Evolutionary conservation across 306 rosid genomes (phyloP), one percentile per base, ranked within the genome.

Genomic region (Gillenia trifoliata): DNA sequence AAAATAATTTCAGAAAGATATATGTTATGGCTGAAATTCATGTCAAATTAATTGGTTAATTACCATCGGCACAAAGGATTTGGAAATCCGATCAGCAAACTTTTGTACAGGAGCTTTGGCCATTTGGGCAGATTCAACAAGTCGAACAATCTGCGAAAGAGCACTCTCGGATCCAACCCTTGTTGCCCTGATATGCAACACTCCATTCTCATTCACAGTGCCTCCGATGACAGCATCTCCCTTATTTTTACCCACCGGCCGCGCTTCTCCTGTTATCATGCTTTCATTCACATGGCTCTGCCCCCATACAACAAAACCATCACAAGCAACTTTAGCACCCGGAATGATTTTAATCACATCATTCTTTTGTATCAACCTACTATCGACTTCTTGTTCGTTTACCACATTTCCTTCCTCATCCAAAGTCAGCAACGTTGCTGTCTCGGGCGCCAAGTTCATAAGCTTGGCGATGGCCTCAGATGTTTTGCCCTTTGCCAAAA

Each of bases 81-180:
- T 90, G 43, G 96, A 92, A 75, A 92, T 90, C 30, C 68, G 80
- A 68, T 92, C 98, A 0, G 98, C 98, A 66, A 87, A 75, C 75
- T 90, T 92, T 73, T 92, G 98, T 0, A 92, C 93, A 3, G 98
- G 96, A 81, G 98, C 98, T 77, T 92, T 92, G 31, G 92, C 98
- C 98, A 92, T 85, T 68, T 92, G 98, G 1, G 98, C 96, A 43
- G 98, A 84, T 71, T 92, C 96, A 45, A 92, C 98, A 38, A 92
- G 98, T 61, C 92, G 72, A 77, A 92, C 93, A 72, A 92, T 92
- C 84, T 92, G 98, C 0, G 92, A 86, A 23, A 92, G 92, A 2
- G 98, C 93, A 81, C 88, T 90, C 73, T 92, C 96, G 17, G 93
- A 85, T 73, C 98, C 98, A 71, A 92, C 90, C 66, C 89, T 83